Evolutionary conservation across 139 green algal genomes (phyloP).

Genomic region (Closterium sp.): DNA sequence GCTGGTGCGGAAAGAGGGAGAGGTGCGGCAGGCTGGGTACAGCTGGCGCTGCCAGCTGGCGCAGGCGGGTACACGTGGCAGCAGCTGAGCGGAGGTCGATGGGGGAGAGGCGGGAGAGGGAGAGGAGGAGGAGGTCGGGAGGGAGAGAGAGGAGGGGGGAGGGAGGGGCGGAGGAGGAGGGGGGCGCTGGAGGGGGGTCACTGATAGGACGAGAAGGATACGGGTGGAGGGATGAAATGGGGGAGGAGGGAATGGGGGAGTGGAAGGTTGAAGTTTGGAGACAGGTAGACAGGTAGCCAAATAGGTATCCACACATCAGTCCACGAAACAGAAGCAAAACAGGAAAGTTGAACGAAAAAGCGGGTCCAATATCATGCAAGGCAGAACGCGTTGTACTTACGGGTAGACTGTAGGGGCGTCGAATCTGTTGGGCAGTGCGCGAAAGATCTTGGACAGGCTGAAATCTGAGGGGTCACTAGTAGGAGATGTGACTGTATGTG

Average conservation of each 20-base stretch:
- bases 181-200: neutral
- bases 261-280: no score
- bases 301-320: no score
- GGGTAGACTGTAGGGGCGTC: neutral
- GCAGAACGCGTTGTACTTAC: neutral
- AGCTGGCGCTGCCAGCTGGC: neutral
- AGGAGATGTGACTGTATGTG: neutral
- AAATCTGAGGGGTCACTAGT: neutral
- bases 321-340: no score
- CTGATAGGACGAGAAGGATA: neutral
- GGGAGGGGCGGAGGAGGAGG: neutral
- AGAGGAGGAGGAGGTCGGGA: neutral
- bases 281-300: no score
- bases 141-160: neutral
- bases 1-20: slow-evolving; percentile 38
- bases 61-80: neutral
- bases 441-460: neutral
- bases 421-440: neutral
- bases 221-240: neutral
- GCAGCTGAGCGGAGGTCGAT: slow-evolving; percentile 1
- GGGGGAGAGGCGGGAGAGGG: slow-evolving; percentile 6
- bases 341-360: no score
- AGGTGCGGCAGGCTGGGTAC: slow-evolving; percentile 1
- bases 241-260: neutral
- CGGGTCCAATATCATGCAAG: no score